These are phyloP conservation scores for Huntiella bhutanensis DNA, from an alignment of 2,329 filamentous ascomycete genomes.

Conservation along the genomic window DNA sequence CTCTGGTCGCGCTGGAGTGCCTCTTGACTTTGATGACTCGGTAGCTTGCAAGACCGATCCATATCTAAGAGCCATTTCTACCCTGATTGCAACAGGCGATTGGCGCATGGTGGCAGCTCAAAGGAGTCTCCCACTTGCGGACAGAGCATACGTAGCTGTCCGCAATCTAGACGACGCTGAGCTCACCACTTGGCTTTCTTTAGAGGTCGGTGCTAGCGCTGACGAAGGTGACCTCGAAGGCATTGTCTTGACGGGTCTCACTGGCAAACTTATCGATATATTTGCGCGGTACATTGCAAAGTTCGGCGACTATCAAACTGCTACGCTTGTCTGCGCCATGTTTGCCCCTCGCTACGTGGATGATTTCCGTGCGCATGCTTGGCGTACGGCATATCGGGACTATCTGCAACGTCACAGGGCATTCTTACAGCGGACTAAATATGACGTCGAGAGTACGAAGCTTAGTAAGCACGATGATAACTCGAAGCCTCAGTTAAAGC, in stretches of 20 bases:
- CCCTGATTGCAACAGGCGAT: conserved; percentile 56
- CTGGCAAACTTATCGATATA: conserved; percentile 52
- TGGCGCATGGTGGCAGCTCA: conserved; percentile 60
- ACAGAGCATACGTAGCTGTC: conserved; percentile 56
- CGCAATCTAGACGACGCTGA: conserved; percentile 43
- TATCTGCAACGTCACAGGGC: conserved; percentile 54
- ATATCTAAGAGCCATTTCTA: conserved; percentile 62
- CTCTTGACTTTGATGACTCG: conserved; percentile 38
- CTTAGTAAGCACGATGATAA: conserved; percentile 44
- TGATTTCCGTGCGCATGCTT: conserved; percentile 55
- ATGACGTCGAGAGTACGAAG: conserved; percentile 58
- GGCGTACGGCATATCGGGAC: conserved; percentile 53
- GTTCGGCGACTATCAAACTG: conserved; percentile 62
- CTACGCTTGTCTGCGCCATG: conserved; percentile 54
- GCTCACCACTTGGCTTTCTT: conserved; percentile 47
- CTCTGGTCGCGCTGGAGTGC: conserved; percentile 25
- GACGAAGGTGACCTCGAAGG: conserved; percentile 43
- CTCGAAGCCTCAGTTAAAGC: conserved; percentile 36
- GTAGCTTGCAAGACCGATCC: conserved; percentile 51
- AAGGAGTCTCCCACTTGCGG: conserved; percentile 51
- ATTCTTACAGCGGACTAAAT: conserved; percentile 58
- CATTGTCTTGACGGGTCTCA: conserved; percentile 59
- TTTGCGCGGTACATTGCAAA: conserved; percentile 58
- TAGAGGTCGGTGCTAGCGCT: conserved; percentile 42
- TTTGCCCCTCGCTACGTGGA: conserved; percentile 59